Percentiles rank a stretch among this genome's conserved stretches.
Conservation (phyloP, 768 basidiomycete species). For the Leucosporidium yakuticum region DNA sequence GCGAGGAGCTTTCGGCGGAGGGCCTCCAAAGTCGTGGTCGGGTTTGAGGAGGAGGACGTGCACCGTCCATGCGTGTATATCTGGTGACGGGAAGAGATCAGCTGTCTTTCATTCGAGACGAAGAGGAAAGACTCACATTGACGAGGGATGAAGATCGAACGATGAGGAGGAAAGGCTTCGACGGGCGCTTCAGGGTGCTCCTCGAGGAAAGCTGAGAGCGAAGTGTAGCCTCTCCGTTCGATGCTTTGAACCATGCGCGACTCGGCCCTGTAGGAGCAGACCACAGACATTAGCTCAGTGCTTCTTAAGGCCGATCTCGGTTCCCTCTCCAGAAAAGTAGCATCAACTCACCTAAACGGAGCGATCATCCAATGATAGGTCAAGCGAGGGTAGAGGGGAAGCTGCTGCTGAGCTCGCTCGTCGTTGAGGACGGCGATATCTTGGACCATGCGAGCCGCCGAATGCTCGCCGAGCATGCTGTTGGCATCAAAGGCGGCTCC, state of each 20-base stretch:
- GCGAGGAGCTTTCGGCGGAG: no score
- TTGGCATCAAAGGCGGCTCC: neutral
- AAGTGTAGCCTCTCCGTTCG: neutral
- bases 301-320: neutral
- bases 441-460: neutral
- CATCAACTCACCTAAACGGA: neutral
- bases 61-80: neutral
- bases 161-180: conserved; percentile 8
- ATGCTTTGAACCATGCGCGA: neutral
- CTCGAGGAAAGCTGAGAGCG: neutral
- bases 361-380: neutral
- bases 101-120: neutral
- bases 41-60: no score
- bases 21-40: no score
- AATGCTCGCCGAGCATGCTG: neutral
- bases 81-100: neutral
- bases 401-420: neutral
- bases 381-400: no score
- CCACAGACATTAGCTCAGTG: neutral
- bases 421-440: neutral
- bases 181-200: neutral
- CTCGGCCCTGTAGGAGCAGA: neutral
- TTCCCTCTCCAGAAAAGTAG: neutral
- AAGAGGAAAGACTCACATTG: conserved; percentile 8
- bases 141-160: conserved; percentile 7